Evolutionary conservation across 2,329 filamentous ascomycete genomes (phyloP).

Genomic region (Botryosphaeria dothidea): DNA sequence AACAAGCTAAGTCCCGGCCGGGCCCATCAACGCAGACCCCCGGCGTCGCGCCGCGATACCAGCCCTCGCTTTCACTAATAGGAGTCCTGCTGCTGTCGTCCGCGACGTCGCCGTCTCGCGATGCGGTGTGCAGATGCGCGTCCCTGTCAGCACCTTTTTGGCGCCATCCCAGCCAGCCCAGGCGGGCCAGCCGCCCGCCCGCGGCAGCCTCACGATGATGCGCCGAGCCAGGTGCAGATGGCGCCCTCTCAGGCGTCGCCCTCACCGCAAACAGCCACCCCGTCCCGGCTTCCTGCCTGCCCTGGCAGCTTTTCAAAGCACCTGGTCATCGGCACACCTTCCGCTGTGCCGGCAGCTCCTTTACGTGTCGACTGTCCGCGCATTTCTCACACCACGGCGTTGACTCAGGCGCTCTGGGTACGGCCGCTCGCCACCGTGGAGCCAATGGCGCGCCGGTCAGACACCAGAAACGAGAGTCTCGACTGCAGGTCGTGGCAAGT

Average conservation of each 20-base stretch:
- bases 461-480: not conserved
- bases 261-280: not conserved
- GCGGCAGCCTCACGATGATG: conserved; percentile 3
- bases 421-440: not conserved
- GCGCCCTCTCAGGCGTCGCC: not conserved
- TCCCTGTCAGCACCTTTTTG: not conserved
- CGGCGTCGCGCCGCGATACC: not conserved
- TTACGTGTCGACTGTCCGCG: not conserved
- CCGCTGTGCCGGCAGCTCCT: not conserved
- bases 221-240: not conserved
- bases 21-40: conserved; percentile 6
- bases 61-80: not conserved
- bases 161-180: not conserved
- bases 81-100: not conserved
- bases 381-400: not conserved
- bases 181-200: not conserved
- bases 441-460: conserved; percentile 4
- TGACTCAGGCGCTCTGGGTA: conserved; percentile 1
- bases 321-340: not conserved
- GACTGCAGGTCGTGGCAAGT: not conserved
- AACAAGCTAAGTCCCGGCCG: not conserved
- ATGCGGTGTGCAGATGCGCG: conserved; percentile 4
- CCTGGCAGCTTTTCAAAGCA: not conserved
- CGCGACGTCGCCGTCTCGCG: not conserved
- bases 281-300: not conserved